Conservation (phyloP, 257 asterid species). For the Paulownia fortunei region DNA sequence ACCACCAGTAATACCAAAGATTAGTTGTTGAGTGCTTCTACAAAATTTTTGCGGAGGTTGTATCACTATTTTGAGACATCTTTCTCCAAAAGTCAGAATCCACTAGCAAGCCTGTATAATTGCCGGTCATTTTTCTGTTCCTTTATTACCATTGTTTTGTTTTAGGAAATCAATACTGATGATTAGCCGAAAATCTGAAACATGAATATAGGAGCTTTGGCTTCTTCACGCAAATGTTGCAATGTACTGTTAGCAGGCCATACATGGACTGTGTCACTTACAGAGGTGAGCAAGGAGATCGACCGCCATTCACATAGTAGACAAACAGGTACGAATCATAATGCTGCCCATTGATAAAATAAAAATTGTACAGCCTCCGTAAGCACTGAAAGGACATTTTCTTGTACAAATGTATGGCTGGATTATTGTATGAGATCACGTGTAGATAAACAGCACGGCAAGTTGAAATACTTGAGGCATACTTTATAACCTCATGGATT, state of each 20-base stretch:
- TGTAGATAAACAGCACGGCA: slow-evolving; percentile 94
- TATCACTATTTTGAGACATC: neutral
- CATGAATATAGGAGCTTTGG: neutral
- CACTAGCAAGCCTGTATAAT: neutral
- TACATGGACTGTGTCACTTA: slow-evolving; percentile 50
- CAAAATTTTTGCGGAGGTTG: neutral
- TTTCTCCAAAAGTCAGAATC: slow-evolving; percentile 25
- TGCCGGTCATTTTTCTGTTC: neutral
- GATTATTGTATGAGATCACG: slow-evolving; percentile 90
- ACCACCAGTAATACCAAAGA: neutral
- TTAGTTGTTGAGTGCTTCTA: neutral
- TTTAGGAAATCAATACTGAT: neutral
- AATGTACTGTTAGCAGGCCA: slow-evolving; percentile 5
- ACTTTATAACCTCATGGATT: slow-evolving; percentile 76
- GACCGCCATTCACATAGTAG: slow-evolving; percentile 91
- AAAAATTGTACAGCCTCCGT: slow-evolving; percentile 73
- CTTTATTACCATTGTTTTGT: neutral
- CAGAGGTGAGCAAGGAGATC: slow-evolving; percentile 96
- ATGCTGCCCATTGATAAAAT: slow-evolving; percentile 80
- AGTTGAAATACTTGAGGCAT: slow-evolving; percentile 69
- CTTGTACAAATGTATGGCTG: slow-evolving; percentile 90
- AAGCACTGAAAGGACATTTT: slow-evolving; percentile 88
- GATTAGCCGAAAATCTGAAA: neutral
- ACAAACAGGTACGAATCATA: slow-evolving; percentile 92
- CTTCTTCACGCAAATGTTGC: neutral